These are phyloP conservation scores for Saussurea involucrata DNA, from an alignment of 129 eudicot species.

Conservation along the genomic window DNA sequence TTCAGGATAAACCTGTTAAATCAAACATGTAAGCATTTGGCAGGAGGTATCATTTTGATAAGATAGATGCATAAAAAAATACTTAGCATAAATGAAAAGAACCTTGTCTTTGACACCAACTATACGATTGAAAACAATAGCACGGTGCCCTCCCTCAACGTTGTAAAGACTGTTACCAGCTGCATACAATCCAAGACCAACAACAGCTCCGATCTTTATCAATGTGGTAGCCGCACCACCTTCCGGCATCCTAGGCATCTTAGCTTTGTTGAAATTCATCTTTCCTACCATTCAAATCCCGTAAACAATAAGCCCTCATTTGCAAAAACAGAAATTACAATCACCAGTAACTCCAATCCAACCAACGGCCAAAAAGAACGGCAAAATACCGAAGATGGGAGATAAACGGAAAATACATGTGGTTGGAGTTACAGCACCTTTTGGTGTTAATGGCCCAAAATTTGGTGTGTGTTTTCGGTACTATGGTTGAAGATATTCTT, in stretches of 20 bases:
- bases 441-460: background rate
- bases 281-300: constrained; percentile 13
- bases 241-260: constrained; percentile 56
- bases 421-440: too few species aligned
- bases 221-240: constrained; percentile 56
- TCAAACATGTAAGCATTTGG: background rate
- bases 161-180: constrained; percentile 55
- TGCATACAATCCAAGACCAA: constrained; percentile 60
- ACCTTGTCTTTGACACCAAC: constrained; percentile 77
- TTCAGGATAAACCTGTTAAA: constrained; percentile 47
- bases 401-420: background rate
- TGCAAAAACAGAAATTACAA: background rate
- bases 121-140: constrained; percentile 63
- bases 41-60: background rate
- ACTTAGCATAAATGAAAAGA: background rate
- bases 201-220: constrained; percentile 49
- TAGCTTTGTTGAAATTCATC: constrained; percentile 53
- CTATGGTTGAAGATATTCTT: background rate
- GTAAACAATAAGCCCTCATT: background rate
- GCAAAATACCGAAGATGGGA: background rate
- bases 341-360: background rate
- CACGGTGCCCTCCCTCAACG: constrained; percentile 77
- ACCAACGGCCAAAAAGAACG: background rate
- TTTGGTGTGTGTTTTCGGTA: background rate
- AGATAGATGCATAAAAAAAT: background rate